Evolutionary conservation across 2,329 filamentous ascomycete genomes (phyloP), one percentile per base, ranked within the genome.

Genomic region (Aspergillus sp.): DNA sequence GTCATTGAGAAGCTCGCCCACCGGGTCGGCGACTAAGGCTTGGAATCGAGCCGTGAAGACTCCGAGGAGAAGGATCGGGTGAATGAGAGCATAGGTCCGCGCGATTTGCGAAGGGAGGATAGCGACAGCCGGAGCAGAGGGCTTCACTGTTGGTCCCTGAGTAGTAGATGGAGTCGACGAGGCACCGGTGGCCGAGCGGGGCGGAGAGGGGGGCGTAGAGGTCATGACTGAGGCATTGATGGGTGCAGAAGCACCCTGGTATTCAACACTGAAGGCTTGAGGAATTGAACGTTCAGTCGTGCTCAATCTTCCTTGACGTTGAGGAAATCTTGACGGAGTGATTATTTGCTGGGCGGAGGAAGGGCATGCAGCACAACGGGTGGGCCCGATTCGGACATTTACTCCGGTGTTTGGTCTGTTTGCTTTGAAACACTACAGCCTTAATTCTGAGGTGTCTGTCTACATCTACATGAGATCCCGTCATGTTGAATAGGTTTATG

Each of bases 11-110:
- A 95, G 75, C 6, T 83, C 77, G 11, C 75, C 67, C 2, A 85
- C 77, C 0, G 90, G 88, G 51, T 90, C 79, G 11, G 75, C 71
- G 27, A 94, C 85, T 27, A 95, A 73, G 12, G 75, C 69, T 31
- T 70, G 62, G 66, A 94, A 91, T 33, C 78, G 78, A 50, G 79
- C 60, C 37, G 77, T 74, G 60, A 85, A 83, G 31, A 85, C 67
- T 7, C 75, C 76, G 28, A 88, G 74, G 28, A 94, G 73, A 8
- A 89, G 66, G 27, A 77, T 66, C 0, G 87, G 84, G 53, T 94
- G 86, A 13, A 81, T 65, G 57, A 88, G 76, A 9, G 83, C 79
- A 59, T 85, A 77, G 19, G 77, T 61, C 40, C 67, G 72, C 2
- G 79, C 75, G 13, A 70, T 50, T n/a, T 69, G 60, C 26, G 67